phyloP scores from a whole-genome alignment of 2,329 filamentous ascomycete genomes.

The Cordyceps farinosa region DNA sequence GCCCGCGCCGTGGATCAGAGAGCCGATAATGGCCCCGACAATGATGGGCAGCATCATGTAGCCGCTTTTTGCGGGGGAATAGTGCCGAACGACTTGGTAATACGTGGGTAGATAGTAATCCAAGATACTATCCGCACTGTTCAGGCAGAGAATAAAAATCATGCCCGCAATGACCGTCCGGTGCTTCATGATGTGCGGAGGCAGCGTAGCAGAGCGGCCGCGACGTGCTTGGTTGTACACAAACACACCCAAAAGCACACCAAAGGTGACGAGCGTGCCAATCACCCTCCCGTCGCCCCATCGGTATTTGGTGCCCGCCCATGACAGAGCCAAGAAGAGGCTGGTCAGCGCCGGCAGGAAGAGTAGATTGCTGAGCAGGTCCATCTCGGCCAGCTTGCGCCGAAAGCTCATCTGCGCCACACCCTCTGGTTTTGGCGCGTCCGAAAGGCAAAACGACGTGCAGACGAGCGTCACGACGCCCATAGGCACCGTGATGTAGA shows the following conservation, averaged over 20 bases:
- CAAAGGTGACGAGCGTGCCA: conserved; percentile 33
- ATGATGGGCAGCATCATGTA: conserved; percentile 25
- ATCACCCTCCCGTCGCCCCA: conserved; percentile 32
- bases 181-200: conserved; percentile 37
- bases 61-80: conserved; percentile 31
- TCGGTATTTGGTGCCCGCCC: conserved; percentile 36
- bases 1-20: conserved; percentile 24
- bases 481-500: conserved; percentile 32
- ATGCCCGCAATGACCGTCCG: conserved; percentile 34
- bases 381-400: conserved; percentile 19
- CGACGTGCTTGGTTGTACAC: conserved; percentile 31
- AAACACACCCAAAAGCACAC: conserved; percentile 30
- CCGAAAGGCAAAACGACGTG: conserved; percentile 12
- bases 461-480: conserved; percentile 15
- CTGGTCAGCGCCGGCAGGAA: conserved; percentile 37
- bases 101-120: conserved; percentile 40
- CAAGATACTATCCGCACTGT: conserved; percentile 28
- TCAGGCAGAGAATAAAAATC: conserved; percentile 35
- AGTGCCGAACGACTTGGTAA: conserved; percentile 40
- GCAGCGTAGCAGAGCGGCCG: conserved; percentile 38
- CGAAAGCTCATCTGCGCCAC: neutral
- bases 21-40: conserved; percentile 6
- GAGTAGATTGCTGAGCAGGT: conserved; percentile 24
- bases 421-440: neutral
- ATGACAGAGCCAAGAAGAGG: conserved; percentile 45